Evolutionary conservation across 78 protist species (phyloP).

Genomic region (Protostelium mycophagum): DNA sequence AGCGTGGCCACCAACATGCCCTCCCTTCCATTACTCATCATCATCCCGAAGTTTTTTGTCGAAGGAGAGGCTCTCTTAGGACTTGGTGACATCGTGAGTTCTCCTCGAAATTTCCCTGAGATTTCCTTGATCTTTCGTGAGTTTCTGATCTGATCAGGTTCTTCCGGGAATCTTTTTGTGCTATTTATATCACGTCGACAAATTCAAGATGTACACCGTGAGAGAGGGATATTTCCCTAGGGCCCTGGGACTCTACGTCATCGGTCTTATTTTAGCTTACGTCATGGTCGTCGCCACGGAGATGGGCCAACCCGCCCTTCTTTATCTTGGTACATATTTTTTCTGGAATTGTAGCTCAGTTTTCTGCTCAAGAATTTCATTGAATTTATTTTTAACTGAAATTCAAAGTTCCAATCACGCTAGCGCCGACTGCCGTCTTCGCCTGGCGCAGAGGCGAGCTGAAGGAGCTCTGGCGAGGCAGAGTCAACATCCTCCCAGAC

Average conservation of each 20-base stretch:
- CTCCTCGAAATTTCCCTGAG: neutral
- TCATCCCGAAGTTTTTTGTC: neutral
- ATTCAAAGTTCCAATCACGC: neutral
- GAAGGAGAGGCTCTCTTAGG: slow-evolving; percentile 9
- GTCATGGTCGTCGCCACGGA: slow-evolving; percentile 1
- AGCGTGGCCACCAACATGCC: neutral
- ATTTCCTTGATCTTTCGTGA: neutral
- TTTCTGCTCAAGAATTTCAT: neutral
- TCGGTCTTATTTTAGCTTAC: neutral
- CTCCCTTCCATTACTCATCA: slow-evolving; percentile 9
- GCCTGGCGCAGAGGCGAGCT: slow-evolving; percentile 5
- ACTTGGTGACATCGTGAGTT: slow-evolving; percentile 14
- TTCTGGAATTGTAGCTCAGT: neutral
- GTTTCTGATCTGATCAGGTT: neutral
- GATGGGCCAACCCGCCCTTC: slow-evolving; percentile 18
- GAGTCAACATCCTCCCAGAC: too few species aligned
- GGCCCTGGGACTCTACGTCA: neutral
- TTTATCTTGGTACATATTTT: slow-evolving; percentile 3
- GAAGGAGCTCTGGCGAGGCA: slow-evolving; percentile 1
- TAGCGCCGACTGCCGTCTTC: neutral
- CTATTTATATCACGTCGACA: slow-evolving; percentile 10
- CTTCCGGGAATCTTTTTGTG: slow-evolving; percentile 15
- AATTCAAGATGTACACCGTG: neutral
- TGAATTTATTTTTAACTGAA: too few species aligned
- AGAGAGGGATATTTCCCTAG: neutral